Evolutionary conservation across 495 filamentous ascomycete genomes (phyloP), one percentile per base, ranked within the genome.

Genomic region (Daldinia loculata): DNA sequence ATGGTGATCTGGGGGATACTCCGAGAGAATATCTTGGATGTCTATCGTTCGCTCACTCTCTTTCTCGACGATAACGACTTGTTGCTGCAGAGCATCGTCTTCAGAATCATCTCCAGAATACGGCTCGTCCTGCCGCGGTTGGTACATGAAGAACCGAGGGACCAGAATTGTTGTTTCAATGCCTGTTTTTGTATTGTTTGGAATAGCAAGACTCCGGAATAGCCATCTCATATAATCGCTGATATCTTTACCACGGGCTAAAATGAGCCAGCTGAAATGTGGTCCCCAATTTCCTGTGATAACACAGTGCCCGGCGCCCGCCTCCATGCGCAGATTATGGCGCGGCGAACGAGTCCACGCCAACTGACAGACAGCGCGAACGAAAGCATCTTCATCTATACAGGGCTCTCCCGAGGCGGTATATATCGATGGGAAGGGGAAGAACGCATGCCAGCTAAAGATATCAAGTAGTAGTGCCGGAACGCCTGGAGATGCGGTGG

Each of bases 191-290:
- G 51, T 48, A 19, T 34, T n/a, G 14, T 67, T 45, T 27, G 48
- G 58, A 32, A 52, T n/a, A 34, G 65, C 65, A 36, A 67, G 50
- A n/a, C 65, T 68, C 26, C 66, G 66, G 41, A 68, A 68, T 12
- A 68, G 6, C 39, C 66, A 27, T 52, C 58, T 62, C 26, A 55
- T 52, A n/a, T 51, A 68, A 41, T 68, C 58, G 24, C 36, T 56
- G 15, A 3, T 4, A 12, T 68, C 52, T 14, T 43, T 68, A 29
- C 51, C 50, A 4, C 65, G 48, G 19, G 8, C 14, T 8, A 14
- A 22, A 30, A 68, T 4, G 6, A 56, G 39, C 51, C 22, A 62
- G 29, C 50, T 52, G 9, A 5, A 14, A 57, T 68, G 32, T 41
- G 66, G 66, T 9, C 66, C 66, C 66, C 66, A 68, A 9, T 19